Evolutionary conservation across 2,329 filamentous ascomycete genomes (phyloP).

Genomic region (Neocucurbitaria cava): DNA sequence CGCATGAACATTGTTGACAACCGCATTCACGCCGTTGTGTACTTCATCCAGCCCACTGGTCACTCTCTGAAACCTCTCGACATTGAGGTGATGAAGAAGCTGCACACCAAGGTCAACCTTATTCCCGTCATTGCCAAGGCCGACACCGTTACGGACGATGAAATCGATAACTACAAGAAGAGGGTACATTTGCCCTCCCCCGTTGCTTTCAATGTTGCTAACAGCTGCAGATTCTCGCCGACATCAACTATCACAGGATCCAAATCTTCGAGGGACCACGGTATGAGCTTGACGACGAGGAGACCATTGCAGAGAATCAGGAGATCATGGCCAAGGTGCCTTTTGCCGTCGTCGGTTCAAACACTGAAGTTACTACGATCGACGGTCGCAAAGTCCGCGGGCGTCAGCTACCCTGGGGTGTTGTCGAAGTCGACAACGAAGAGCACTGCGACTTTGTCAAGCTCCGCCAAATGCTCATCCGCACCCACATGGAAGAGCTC

Average conservation of each 20-base stretch:
- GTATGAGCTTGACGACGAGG: constrained; percentile 98
- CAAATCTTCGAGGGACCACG: constrained; percentile 99
- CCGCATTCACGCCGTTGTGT: constrained; percentile 97
- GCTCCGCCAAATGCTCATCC: constrained; percentile 99
- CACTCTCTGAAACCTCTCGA: constrained; percentile 98
- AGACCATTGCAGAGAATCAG: constrained; percentile 99
- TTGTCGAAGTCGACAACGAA: constrained; percentile 99
- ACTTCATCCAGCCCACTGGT: constrained; percentile 99
- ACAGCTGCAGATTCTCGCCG: constrained; percentile 79
- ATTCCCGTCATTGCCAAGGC: constrained; percentile 99
- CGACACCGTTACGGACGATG: constrained; percentile 96
- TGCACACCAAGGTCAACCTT: constrained; percentile 99
- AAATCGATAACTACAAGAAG: constrained; percentile 92
- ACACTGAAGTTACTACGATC: constrained; percentile 87
- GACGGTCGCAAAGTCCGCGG: constrained; percentile 96
- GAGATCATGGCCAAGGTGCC: constrained; percentile 99
- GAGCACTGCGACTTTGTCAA: constrained; percentile 99
- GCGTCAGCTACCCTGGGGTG: constrained; percentile 96
- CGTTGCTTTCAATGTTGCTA: constrained; percentile 6
- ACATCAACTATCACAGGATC: constrained; percentile 96
- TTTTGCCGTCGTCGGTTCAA: constrained; percentile 96
- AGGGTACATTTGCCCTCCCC: constrained; percentile 70
- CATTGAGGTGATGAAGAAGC: constrained; percentile 98
- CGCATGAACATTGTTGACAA: constrained; percentile 99
- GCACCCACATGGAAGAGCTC: constrained; percentile 99